Conservation (phyloP, 1,284 basidiomycete genomes). For the Cystobasidium sp. region DNA sequence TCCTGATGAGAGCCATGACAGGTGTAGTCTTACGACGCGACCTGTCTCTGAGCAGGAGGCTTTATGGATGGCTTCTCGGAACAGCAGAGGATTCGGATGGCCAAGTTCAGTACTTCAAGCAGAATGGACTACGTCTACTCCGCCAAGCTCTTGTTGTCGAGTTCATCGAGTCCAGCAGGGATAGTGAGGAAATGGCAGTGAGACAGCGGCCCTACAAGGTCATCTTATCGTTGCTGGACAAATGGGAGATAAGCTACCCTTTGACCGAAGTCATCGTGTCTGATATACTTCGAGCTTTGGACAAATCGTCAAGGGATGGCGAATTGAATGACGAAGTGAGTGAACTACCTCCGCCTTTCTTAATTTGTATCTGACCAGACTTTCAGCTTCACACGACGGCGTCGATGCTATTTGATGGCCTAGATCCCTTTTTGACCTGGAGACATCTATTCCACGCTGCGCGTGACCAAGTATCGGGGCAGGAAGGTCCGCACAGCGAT, state of each 20-base stretch:
- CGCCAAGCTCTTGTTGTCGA: conserved; percentile 68
- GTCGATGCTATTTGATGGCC: conserved; percentile 85
- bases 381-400: conserved; percentile 77
- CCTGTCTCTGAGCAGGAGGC: conserved; percentile 84
- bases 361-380: not conserved
- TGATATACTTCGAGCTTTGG: conserved; percentile 76
- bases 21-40: conserved; percentile 85
- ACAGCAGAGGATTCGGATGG: conserved; percentile 72
- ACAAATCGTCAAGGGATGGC: conserved; percentile 63
- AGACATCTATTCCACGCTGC: conserved; percentile 68
- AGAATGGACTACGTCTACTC: conserved; percentile 72
- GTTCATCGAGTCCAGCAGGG: conserved; percentile 10
- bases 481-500: conserved; percentile 15
- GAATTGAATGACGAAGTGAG: conserved; percentile 70
- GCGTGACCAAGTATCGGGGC: conserved; percentile 2
- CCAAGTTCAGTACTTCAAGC: conserved; percentile 72
- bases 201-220: conserved; percentile 86
- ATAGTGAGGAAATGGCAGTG: conserved; percentile 66
- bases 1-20: conserved; percentile 50
- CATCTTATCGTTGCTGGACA: conserved; percentile 91
- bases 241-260: conserved; percentile 89
- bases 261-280: conserved; percentile 78
- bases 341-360: conserved; percentile 14
- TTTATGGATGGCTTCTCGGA: conserved; percentile 92
- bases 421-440: conserved; percentile 89